Evolutionary conservation across 768 basidiomycete genomes (phyloP), one percentile per base, ranked within the genome.

Genomic region (Tricholoma furcatifolium): DNA sequence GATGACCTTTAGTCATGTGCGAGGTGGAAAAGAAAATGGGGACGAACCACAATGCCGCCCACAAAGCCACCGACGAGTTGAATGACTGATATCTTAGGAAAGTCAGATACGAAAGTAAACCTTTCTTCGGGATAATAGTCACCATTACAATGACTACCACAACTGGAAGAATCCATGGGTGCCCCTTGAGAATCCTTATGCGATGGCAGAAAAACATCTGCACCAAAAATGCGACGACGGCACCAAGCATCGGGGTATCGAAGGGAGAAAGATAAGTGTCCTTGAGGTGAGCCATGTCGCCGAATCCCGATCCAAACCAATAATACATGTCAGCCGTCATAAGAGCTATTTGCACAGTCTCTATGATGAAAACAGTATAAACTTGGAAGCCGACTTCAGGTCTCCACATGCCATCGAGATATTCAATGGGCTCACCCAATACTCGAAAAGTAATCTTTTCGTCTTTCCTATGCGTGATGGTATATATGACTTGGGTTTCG

Each of bases 261-360:
- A 47, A 24, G 18, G 39, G 10, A 17, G 39, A 47, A n/a, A 69
- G 47, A 47, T 66, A 60, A 9, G 67, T 42, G 31, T 62, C 47
- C 36, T 60, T 53, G 4, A 70, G 59, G 15, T 47, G 50, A 23
- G 34, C 21, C 18, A 62, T 36, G 45, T 68, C 53, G 15, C 67
- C 68, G 46, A 60, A 71, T 15, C 63, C 63, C 4, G 36, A 38
- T 2, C 61, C 65, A 40, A 68, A 70, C 17, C 65, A 60, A 27
- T 49, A n/a, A 43, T 62, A 67, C 2, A 62, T 61, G 34, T 72
- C 69, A 40, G 35, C 55, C 6, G 63, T 62, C 18, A 56, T 61
- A 43, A 72, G 52, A 5, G 64, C 30, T 0, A 70, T 67, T 48
- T 72, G 71, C 7, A 64, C 43, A 14, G 68, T 32, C 43, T 70